Conservation (phyloP, 2,329 filamentous ascomycete genomes). For the Monilinia polystroma region DNA sequence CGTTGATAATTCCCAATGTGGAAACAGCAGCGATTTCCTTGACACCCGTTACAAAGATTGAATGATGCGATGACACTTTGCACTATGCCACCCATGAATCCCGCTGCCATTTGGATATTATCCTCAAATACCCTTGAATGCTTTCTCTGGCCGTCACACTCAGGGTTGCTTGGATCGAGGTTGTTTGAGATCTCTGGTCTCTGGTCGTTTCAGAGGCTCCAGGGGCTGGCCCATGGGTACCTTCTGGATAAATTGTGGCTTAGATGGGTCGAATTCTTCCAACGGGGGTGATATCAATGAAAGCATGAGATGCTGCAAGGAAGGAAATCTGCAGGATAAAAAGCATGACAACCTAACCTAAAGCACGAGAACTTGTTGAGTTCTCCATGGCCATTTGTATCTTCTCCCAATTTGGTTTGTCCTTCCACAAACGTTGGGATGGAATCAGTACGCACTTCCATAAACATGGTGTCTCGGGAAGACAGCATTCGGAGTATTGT, state of each 20-base stretch:
- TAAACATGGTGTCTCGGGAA: conserved; percentile 22
- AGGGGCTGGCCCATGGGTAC: conserved; percentile 6
- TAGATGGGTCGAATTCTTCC: neutral
- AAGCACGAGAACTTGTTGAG: conserved; percentile 14
- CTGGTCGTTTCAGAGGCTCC: conserved; percentile 15
- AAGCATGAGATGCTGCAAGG: conserved; percentile 18
- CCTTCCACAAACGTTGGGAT: neutral
- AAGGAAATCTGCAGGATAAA: conserved; percentile 20
- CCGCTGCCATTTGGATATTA: conserved; percentile 21
- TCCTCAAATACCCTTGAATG: conserved; percentile 10
- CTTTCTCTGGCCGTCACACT: conserved; percentile 9
- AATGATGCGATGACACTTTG: conserved; percentile 23
- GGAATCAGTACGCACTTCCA: neutral
- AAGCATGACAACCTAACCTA: conserved; percentile 8
- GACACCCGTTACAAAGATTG: conserved; percentile 21
- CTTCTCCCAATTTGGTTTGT: neutral
- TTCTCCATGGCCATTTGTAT: conserved; percentile 8
- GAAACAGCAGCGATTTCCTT: conserved; percentile 22
- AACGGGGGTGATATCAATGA: neutral
- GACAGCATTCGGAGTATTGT: conserved; percentile 15
- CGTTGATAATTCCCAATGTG: conserved; percentile 15
- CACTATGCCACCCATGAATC: conserved; percentile 16
- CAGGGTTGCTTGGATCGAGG: conserved; percentile 16
- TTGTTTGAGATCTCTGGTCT: conserved; percentile 19
- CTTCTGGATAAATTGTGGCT: conserved; percentile 17